Evolutionary conservation across 495 filamentous ascomycete genomes (phyloP).

Genomic region (Penicillium verhagenii): DNA sequence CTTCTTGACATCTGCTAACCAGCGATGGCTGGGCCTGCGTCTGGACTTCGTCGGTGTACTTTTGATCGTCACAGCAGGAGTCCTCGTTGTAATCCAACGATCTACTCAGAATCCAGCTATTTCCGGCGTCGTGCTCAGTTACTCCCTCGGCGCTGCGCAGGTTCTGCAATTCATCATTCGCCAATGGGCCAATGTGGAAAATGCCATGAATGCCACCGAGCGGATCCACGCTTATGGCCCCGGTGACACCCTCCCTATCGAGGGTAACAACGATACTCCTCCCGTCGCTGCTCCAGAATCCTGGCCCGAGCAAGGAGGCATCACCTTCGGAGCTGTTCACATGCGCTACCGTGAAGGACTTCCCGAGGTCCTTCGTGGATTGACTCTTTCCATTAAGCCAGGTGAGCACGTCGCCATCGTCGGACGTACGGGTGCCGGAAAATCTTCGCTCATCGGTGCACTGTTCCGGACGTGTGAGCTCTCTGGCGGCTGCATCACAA

Average conservation of each 20-base stretch:
- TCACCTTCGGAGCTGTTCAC: not conserved
- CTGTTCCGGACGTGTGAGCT: constrained; percentile 33
- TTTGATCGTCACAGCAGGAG: not conserved
- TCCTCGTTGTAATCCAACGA: not conserved
- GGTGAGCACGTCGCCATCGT: constrained; percentile 7
- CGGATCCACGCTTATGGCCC: constrained; percentile 12
- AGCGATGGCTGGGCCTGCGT: constrained; percentile 41
- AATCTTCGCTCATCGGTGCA: constrained; percentile 22
- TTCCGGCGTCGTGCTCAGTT: constrained; percentile 19
- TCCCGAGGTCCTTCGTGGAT: not conserved
- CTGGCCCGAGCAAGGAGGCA: constrained; percentile 4
- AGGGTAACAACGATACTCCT: not conserved
- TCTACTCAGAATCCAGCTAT: constrained; percentile 33
- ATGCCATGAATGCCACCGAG: constrained; percentile 16
- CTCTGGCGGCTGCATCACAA: constrained; percentile 11
- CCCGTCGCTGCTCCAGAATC: not conserved
- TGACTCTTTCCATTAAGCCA: not conserved
- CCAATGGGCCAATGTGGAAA: constrained; percentile 19
- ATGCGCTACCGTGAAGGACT: not conserved
- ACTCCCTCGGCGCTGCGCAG: constrained; percentile 14
- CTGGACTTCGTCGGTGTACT: constrained; percentile 41
- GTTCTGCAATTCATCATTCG: constrained; percentile 1
- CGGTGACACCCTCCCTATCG: not conserved
- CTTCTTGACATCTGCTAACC: constrained; percentile 44
- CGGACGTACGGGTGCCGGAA: constrained; percentile 38